phyloP scores from a whole-genome alignment of 805 yeast genomes.

The Candida lessepsii region DNA sequence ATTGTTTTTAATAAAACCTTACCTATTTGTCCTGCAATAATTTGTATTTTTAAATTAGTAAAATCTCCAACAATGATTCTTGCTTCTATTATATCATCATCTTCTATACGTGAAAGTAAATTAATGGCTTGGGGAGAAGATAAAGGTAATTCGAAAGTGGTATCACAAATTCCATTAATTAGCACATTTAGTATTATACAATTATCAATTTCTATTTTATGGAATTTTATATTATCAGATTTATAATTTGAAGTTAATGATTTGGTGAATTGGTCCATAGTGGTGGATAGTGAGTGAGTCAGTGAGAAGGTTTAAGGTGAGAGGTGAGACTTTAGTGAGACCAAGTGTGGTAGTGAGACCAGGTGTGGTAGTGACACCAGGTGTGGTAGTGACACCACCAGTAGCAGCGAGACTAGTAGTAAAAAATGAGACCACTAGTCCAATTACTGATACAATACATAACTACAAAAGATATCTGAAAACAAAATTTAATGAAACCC shows the following conservation, averaged over 20 bases:
- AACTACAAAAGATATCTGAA: too few relatives aligned
- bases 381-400: too few relatives aligned
- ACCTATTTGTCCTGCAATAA: slow-evolving; percentile 51
- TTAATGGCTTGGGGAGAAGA: slow-evolving; percentile 22
- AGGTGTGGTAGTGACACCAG: too few relatives aligned
- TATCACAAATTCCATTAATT: slow-evolving; percentile 47
- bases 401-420: too few relatives aligned
- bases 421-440: too few relatives aligned
- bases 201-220: slow-evolving; percentile 36
- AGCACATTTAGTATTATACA: slow-evolving; percentile 39
- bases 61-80: slow-evolving; percentile 47
- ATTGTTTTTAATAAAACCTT: slow-evolving; percentile 32
- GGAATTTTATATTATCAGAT: slow-evolving; percentile 21
- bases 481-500: too few relatives aligned
- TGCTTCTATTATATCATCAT: slow-evolving; percentile 37
- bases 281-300: not conserved
- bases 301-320: not conserved
- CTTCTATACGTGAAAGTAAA: slow-evolving; percentile 15
- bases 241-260: not conserved
- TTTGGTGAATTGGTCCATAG: slow-evolving; percentile 3
- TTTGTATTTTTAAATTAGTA: slow-evolving; percentile 45
- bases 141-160: slow-evolving; percentile 46
- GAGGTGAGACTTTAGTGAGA: too few relatives aligned
- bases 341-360: too few relatives aligned
- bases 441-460: too few relatives aligned